Percentiles rank a stretch among this genome's conserved stretches.
phyloP scores from a whole-genome alignment of 148 eudicot species.

The Rhododendron williamsianum region DNA sequence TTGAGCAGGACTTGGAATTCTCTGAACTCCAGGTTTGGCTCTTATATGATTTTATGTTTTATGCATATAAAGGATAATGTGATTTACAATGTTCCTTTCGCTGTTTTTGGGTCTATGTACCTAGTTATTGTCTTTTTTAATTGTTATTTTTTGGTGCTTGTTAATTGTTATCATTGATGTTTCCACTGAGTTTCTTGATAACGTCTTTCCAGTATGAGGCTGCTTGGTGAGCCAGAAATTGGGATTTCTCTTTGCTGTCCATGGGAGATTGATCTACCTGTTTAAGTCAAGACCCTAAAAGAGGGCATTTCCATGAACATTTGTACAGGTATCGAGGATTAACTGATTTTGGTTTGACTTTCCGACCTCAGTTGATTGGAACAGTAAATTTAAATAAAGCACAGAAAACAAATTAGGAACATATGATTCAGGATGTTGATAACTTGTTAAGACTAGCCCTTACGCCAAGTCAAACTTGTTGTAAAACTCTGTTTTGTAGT shows the following conservation, averaged over 20 bases:
- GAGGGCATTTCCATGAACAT: constrained; percentile 71
- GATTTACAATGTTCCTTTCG: not conserved
- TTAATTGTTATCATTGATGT: not conserved
- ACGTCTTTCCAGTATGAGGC: constrained; percentile 73
- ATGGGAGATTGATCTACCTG: constrained; percentile 29
- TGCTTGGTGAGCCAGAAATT: constrained; percentile 97
- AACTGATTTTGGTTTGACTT: not conserved
- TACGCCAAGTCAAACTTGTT: not conserved
- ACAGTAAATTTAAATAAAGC: not conserved
- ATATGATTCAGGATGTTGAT: not conserved
- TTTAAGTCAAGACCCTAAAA: constrained; percentile 35
- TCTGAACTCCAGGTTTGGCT: constrained; percentile 82
- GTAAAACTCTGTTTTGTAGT: not conserved
- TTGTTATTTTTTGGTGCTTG: not conserved
- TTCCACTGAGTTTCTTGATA: not conserved
- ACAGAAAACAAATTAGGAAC: not conserved
- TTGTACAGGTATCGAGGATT: constrained; percentile 59
- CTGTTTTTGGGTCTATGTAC: not conserved
- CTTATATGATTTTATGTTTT: not conserved
- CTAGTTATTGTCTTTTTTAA: not conserved
- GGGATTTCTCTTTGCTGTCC: constrained; percentile 81
- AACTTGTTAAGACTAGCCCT: not conserved
- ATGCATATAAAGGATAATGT: not conserved
- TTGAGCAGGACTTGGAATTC: constrained; percentile 83
- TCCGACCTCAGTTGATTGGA: not conserved